phyloP scores from a whole-genome alignment of 2,329 filamentous ascomycete species.

The Daldinia sp. region DNA sequence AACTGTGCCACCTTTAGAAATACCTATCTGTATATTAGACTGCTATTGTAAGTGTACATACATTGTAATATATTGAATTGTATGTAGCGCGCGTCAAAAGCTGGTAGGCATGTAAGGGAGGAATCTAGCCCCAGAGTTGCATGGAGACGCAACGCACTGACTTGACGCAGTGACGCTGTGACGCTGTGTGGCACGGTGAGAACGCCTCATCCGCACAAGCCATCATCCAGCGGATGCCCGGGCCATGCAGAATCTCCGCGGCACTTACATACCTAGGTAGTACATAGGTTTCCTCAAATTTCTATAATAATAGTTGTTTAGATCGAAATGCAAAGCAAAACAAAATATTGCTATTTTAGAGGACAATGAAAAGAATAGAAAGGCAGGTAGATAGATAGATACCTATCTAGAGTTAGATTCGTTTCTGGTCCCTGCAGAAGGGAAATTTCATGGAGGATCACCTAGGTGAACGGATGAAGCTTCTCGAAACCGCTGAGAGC shows the following conservation, averaged over 20 bases:
- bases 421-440: not conserved
- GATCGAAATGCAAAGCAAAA: not conserved
- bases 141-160: slow-evolving; percentile 12
- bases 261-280: not conserved
- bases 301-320: not conserved
- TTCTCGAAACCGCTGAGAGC: slow-evolving; percentile 33
- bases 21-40: not conserved
- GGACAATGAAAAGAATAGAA: not conserved
- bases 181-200: not conserved
- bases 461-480: slow-evolving; percentile 8
- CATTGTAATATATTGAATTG: not conserved
- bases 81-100: not conserved
- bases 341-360: not conserved
- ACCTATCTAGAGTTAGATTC: too few relatives aligned
- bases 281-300: not conserved
- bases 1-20: not conserved
- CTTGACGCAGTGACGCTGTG: not conserved
- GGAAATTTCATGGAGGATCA: not conserved
- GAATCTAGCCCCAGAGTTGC: slow-evolving; percentile 8
- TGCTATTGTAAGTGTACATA: not conserved
- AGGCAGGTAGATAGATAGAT: slow-evolving; percentile 7
- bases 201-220: slow-evolving; percentile 18
- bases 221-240: slow-evolving; percentile 9
- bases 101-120: slow-evolving; percentile 18
- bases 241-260: not conserved